Evolutionary conservation across 129 eudicot species (phyloP).

Genomic region (Calendula officinalis): DNA sequence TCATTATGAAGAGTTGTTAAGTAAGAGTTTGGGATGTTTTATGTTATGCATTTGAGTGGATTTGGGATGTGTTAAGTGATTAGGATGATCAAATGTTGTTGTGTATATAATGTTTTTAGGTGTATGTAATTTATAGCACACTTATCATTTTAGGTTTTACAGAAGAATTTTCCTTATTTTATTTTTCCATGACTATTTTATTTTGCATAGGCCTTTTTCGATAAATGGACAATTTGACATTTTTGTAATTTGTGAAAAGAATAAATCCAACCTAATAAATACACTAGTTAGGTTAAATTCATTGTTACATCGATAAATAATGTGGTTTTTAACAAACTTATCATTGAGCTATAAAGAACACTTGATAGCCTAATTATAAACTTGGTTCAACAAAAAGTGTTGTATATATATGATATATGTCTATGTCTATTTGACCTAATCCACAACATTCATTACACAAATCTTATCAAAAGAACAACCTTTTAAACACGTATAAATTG

Average conservation of each 20-base stretch:
- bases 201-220: no score
- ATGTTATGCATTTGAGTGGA: slow-evolving; percentile 22
- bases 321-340: not conserved
- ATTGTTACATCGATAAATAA: no score
- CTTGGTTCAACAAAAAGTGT: slow-evolving; percentile 19
- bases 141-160: no score
- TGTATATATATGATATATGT: no score
- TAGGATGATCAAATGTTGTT: slow-evolving; percentile 19
- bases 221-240: no score
- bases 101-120: slow-evolving; percentile 25
- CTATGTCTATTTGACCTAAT: slow-evolving; percentile 31
- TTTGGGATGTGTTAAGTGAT: not conserved
- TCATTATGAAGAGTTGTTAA: not conserved
- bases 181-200: no score
- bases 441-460: slow-evolving; percentile 57
- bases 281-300: no score
- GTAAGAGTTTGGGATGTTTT: not conserved
- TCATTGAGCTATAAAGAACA: slow-evolving; percentile 10
- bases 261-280: no score
- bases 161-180: no score
- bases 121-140: not conserved
- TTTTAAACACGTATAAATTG: slow-evolving; percentile 51
- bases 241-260: no score
- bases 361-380: slow-evolving; percentile 8
- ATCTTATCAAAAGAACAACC: slow-evolving; percentile 45